A percentile compares a stretch with the other conserved stretches of the same genome.
Evolutionary conservation across 331 rosid genomes (phyloP).

Genomic region (Spiraea crenata): DNA sequence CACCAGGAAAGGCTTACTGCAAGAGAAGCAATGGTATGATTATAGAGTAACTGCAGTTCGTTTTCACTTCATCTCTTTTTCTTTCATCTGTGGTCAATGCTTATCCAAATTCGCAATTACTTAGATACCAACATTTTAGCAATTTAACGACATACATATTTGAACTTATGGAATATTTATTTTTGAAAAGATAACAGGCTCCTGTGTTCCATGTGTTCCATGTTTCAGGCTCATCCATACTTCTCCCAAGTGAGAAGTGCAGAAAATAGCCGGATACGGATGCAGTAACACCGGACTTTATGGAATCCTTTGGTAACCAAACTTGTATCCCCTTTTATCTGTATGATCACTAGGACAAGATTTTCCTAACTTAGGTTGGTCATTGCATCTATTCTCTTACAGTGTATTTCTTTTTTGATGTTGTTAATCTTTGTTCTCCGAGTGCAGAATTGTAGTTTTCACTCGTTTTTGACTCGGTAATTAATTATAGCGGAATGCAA

Average conservation of each 20-base stretch:
- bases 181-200: neutral
- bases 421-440: neutral
- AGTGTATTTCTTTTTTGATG: neutral
- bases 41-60: neutral
- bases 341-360: neutral
- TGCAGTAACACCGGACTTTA: constrained; percentile 14
- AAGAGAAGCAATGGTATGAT: constrained; percentile 44
- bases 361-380: constrained; percentile 14
- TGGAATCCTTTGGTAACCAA: neutral
- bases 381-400: neutral
- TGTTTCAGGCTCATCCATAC: constrained; percentile 47
- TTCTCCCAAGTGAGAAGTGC: constrained; percentile 51
- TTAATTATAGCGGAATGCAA: constrained; percentile 3
- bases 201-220: neutral
- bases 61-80: neutral
- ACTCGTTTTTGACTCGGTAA: neutral
- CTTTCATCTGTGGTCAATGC: neutral
- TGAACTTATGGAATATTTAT: too few species aligned
- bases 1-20: constrained; percentile 53
- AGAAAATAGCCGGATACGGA: constrained; percentile 37
- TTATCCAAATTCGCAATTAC: neutral
- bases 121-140: neutral
- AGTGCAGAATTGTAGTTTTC: neutral
- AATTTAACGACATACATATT: neutral
- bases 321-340: neutral